Conservation (phyloP, 495 filamentous ascomycete genomes). For the Penicillium robsamsonii region DNA sequence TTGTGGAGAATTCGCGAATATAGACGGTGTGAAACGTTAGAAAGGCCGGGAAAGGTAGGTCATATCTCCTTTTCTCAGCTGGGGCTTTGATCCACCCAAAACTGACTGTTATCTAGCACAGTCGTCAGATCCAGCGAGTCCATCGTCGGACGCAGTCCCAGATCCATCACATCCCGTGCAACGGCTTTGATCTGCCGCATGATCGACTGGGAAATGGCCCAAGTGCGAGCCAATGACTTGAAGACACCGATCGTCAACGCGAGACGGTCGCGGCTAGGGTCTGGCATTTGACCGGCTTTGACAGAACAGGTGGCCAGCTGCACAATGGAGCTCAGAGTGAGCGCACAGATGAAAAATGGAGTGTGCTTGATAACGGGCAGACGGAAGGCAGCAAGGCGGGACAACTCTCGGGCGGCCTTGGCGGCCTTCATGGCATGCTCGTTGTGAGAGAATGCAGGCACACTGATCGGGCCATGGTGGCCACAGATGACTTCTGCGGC, state of each 20-base stretch:
- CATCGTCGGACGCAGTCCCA: conserved; percentile 44
- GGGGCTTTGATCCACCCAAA: conserved; percentile 35
- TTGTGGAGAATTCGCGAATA: neutral
- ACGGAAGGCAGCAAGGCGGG: conserved; percentile 73
- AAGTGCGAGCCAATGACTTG: conserved; percentile 67
- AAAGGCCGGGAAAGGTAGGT: neutral
- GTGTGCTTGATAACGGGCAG: conserved; percentile 72
- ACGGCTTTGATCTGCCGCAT: conserved; percentile 67
- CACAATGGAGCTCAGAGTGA: conserved; percentile 59
- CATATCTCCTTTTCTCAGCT: conserved; percentile 16
- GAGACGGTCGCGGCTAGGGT: conserved; percentile 69
- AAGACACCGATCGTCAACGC: conserved; percentile 81
- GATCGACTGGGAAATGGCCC: conserved; percentile 72
- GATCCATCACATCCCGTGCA: conserved; percentile 45
- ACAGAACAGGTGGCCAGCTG: conserved; percentile 65
- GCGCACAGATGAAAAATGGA: conserved; percentile 84
- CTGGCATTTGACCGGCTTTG: conserved; percentile 66
- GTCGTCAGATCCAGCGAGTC: conserved; percentile 42
- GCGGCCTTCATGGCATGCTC: conserved; percentile 78
- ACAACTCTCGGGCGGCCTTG: conserved; percentile 72
- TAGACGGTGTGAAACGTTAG: neutral
- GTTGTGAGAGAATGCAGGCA: conserved; percentile 53
- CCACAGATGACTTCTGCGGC: conserved; percentile 51
- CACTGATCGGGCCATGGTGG: conserved; percentile 44
- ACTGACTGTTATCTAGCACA: conserved; percentile 39